Evolutionary conservation across 495 filamentous ascomycete species (phyloP).

Genomic region (Daldinia caldariorum): DNA sequence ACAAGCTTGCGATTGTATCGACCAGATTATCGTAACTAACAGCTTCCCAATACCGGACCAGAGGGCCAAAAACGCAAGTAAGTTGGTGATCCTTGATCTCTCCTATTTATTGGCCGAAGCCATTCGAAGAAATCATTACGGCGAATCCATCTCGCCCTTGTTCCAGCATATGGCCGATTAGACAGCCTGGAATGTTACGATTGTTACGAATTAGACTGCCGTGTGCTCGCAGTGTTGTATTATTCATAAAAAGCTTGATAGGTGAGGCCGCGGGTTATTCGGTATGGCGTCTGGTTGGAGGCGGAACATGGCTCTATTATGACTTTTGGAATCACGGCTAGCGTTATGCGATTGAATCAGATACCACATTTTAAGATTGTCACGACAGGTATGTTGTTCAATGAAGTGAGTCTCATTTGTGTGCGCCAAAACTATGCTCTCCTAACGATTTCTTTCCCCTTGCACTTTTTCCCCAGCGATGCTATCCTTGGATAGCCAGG

Average conservation of each 20-base stretch:
- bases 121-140: constrained; percentile 94
- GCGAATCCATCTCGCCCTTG: constrained; percentile 83
- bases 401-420: constrained; percentile 2
- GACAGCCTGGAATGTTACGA: constrained; percentile 36
- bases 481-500: constrained; percentile 62
- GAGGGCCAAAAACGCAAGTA: constrained; percentile 74
- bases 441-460: constrained; percentile 8
- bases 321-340: constrained; percentile 29
- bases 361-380: constrained; percentile 43
- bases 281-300: constrained; percentile 42
- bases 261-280: constrained; percentile 38
- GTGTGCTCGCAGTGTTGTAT: constrained; percentile 33
- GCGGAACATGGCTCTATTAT: constrained; percentile 29
- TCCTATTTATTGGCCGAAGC: constrained; percentile 89
- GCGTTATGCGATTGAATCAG: constrained; percentile 42
- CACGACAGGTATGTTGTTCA: constrained; percentile 39
- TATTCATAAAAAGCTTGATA: constrained; percentile 36
- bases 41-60: constrained; percentile 87
- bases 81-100: constrained; percentile 88
- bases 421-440: constrained; percentile 23
- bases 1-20: constrained; percentile 89
- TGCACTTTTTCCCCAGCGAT: constrained; percentile 53
- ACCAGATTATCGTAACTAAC: constrained; percentile 94
- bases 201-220: constrained; percentile 43
- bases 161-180: constrained; percentile 77